Conservation (phyloP, 768 basidiomycete species). For the Gloeopeniophorella convolvens region DNA sequence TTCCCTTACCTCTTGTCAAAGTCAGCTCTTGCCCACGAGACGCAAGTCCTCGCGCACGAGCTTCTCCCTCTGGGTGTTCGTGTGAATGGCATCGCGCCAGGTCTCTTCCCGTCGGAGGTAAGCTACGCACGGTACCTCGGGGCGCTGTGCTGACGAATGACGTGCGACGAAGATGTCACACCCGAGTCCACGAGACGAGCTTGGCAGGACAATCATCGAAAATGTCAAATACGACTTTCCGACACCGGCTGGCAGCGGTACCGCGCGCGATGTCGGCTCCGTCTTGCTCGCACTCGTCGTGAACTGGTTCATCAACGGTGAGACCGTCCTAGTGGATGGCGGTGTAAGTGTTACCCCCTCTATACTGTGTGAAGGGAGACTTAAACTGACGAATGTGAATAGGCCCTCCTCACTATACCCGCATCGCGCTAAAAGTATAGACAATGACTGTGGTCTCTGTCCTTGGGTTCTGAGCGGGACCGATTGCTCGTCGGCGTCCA, state of each 20-base stretch:
- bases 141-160: not conserved
- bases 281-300: conserved; percentile 38
- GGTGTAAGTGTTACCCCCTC: conserved; percentile 43
- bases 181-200: conserved; percentile 25
- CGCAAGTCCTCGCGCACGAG: conserved; percentile 42
- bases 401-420: too few species aligned
- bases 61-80: conserved; percentile 42
- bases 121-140: not conserved
- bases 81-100: conserved; percentile 48
- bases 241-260: conserved; percentile 30
- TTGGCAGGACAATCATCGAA: conserved; percentile 24
- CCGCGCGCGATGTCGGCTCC: conserved; percentile 37
- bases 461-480: too few species aligned
- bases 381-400: too few species aligned
- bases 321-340: conserved; percentile 44
- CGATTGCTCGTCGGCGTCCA: too few species aligned
- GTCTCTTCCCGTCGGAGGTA: conserved; percentile 16
- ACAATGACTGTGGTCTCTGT: too few species aligned
- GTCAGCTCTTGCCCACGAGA: conserved; percentile 42
- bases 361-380: too few species aligned
- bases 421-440: too few species aligned
- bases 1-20: conserved; percentile 46
- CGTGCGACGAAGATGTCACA: conserved; percentile 27
- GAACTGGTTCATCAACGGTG: too few species aligned
- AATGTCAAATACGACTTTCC: conserved; percentile 32